Conservation (phyloP, 1,284 basidiomycete species). For the Mycosarcoma maydis region DNA sequence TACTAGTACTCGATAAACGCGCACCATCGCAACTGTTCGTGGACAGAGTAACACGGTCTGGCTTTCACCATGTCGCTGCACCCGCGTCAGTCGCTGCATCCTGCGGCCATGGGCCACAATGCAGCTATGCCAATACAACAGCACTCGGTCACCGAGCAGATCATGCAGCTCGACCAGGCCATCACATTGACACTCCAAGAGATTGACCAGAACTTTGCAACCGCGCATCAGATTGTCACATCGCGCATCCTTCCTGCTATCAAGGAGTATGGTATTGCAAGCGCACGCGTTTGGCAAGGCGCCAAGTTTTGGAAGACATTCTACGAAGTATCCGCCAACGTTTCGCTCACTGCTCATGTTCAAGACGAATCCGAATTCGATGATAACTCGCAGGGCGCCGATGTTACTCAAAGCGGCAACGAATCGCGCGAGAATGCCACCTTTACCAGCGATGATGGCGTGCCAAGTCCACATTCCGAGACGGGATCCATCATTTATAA, state of each 20-base stretch:
- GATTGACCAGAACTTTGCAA: constrained; percentile 91
- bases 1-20: no score
- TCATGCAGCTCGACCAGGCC: constrained; percentile 93
- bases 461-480: constrained; percentile 32
- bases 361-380: constrained; percentile 39
- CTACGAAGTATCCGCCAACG: constrained; percentile 88
- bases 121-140: constrained; percentile 33
- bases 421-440: constrained; percentile 31
- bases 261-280: constrained; percentile 84
- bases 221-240: constrained; percentile 85
- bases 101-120: constrained; percentile 30
- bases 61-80: constrained; percentile 33
- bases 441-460: constrained; percentile 31
- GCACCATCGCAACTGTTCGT: no score
- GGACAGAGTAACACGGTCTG: no score
- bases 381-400: constrained; percentile 38
- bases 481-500: constrained; percentile 32
- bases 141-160: constrained; percentile 77
- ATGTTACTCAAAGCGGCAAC: constrained; percentile 28
- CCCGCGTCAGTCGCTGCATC: constrained; percentile 48
- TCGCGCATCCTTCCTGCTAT: constrained; percentile 83
- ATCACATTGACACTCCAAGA: constrained; percentile 84
- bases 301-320: constrained; percentile 97
- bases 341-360: constrained; percentile 72
- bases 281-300: constrained; percentile 85